phyloP scores from a whole-genome alignment of 2,329 filamentous ascomycete species.

The Sporothrix inflata region DNA sequence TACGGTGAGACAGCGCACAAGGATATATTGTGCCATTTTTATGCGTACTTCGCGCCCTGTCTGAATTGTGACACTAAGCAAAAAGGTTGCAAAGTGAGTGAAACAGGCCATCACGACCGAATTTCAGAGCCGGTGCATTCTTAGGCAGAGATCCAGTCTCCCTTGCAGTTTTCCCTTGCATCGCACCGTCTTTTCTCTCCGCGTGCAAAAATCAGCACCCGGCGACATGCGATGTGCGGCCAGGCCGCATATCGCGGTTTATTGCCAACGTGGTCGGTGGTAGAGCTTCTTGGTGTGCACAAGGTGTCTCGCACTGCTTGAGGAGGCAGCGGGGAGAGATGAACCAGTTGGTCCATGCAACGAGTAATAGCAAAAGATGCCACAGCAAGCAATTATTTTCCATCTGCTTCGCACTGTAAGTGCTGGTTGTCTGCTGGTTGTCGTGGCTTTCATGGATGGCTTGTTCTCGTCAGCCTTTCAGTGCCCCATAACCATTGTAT shows the following conservation, averaged over 20 bases:
- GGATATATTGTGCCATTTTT: not conserved
- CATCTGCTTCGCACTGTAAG: not conserved
- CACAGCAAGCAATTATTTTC: not conserved
- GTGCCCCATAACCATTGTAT: not conserved
- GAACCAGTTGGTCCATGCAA: not conserved
- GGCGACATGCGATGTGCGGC: not conserved
- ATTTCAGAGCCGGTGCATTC: not conserved
- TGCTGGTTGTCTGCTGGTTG: too few species aligned
- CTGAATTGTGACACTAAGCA: not conserved
- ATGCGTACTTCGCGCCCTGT: not conserved
- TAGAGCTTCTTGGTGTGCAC: not conserved
- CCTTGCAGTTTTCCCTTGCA: constrained; percentile 18
- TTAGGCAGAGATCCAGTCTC: not conserved
- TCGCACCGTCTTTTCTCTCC: not conserved
- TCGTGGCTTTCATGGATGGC: not conserved
- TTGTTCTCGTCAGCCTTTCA: not conserved
- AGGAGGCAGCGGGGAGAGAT: not conserved
- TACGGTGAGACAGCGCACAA: not conserved
- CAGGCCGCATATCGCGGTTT: not conserved
- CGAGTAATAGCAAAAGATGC: not conserved
- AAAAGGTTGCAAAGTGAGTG: not conserved
- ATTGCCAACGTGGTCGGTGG: not conserved
- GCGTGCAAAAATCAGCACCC: not conserved
- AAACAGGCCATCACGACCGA: not conserved
- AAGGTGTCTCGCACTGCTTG: not conserved